These are phyloP conservation scores for Phanerodontia chrysosporium DNA, from an alignment of 768 basidiomycete genomes.

Conservation along the genomic window DNA sequence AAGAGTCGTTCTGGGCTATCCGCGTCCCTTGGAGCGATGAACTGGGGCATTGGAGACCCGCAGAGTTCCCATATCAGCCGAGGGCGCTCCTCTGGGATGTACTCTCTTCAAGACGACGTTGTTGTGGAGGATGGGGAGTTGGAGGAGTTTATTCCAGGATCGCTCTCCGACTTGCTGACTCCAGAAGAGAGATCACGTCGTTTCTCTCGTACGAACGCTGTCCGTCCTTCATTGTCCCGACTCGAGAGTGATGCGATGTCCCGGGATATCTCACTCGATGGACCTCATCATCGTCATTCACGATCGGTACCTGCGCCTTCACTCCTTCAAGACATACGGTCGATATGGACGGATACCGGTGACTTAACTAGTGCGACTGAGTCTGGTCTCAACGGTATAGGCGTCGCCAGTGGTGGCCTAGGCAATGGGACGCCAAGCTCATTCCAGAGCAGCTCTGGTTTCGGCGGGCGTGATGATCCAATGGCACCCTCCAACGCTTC, in stretches of 20 bases:
- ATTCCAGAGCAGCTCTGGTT: slow-evolving; percentile 41
- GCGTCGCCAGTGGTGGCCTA: slow-evolving; percentile 21
- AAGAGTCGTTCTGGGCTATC: slow-evolving; percentile 49
- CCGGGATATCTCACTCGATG: slow-evolving; percentile 19
- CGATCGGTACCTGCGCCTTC: slow-evolving; percentile 79
- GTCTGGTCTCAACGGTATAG: slow-evolving; percentile 9
- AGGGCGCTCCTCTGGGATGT: slow-evolving; percentile 4
- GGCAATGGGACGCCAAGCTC: slow-evolving; percentile 49
- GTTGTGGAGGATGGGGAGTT: slow-evolving; percentile 70
- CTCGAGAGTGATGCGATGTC: slow-evolving; percentile 20
- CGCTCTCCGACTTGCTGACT: slow-evolving; percentile 83
- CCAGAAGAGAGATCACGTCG: slow-evolving; percentile 81
- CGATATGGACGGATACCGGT: slow-evolving; percentile 73
- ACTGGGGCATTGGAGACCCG: slow-evolving; percentile 33
- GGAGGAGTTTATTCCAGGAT: slow-evolving; percentile 87
- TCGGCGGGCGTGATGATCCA: slow-evolving; percentile 38
- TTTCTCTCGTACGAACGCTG: slow-evolving; percentile 69
- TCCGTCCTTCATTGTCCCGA: slow-evolving; percentile 21
- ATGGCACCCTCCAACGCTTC: slow-evolving; percentile 74
- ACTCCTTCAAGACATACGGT: slow-evolving; percentile 68
- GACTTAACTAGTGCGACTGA: slow-evolving; percentile 30
- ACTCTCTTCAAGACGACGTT: slow-evolving; percentile 27
- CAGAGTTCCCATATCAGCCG: not conserved
- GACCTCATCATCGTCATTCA: slow-evolving; percentile 66
- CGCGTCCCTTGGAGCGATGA: slow-evolving; percentile 59